Base-by-base conservation (phyloP, 108 stramenopile species). In the Skeletonema marinoi region DNA sequence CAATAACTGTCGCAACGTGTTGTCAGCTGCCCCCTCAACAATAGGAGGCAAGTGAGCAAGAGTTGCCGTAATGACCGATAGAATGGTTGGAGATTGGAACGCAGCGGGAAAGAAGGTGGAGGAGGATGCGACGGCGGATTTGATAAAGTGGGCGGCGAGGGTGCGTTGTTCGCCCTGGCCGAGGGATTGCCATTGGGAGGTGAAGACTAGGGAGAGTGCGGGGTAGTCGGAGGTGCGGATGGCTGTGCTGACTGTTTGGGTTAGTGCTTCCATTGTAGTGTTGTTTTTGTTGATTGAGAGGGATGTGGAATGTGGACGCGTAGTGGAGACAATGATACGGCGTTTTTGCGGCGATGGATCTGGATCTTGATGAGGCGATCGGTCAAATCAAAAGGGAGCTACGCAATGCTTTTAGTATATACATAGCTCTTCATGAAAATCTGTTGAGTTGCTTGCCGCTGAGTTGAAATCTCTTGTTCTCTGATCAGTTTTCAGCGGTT, bases 121-220 rank as follows among this genome's bases (percentile, higher is more conserved):
- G 16, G 88, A 80, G 3, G 70, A 66, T 1, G 70, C 68, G 31
- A 91, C 82, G 44, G 87, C 89, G 3, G 75, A 35, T 46, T 83
- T 78, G 79, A 95, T 77, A 67, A 95, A 89, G 65, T 89, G 85
- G 1, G 92, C 82, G 13, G 90, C 82, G 71, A 93, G 68, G 14
- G 89, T 68, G 12, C 92, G 89, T 48, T 92, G 94, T 63, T 95
- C 94, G 33, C 94, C 92, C 70, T 90, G 90, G 3, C 89, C 90
- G 46, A 95, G 80, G 33, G 74, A 66, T 38, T 88, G 90, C 85
- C 86, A 89, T 65, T 38, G 61, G 29, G 54, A 42, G 21, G 88
- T 78, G 77, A 92, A 94, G 5, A 91, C 73, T 17, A 56, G 68
- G 61, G 77, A 60, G 39, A 90, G 65, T 76, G 60, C 39, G 69